Evolutionary conservation across 805 yeast genomes (phyloP), one percentile per base, ranked within the genome.

Genomic region (Novakomyces olei): DNA sequence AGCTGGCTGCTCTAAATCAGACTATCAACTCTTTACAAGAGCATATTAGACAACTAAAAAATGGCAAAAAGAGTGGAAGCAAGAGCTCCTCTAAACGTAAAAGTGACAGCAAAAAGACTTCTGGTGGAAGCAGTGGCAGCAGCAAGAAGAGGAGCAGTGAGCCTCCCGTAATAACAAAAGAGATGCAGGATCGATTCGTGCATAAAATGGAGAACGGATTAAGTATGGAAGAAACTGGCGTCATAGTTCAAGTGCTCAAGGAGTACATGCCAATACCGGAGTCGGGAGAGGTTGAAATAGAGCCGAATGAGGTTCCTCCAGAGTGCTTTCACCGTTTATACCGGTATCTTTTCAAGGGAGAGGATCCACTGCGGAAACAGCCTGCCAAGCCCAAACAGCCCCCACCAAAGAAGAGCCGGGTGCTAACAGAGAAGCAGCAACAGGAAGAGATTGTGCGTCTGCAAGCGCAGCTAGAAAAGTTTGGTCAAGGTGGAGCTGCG

Each of bases 121-220:
- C 33, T 30, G 19, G 15, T 12, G 19, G 25, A 3, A 14, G 26
- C 9, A 19, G 27, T 23, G 14, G 26, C 23, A 14, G 27, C n/a
- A 14, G 17, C 7, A 14, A 14, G 36, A 34, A 39, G 38, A 36
- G 19, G 37, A 37, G 30, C 33, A 17, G 16, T 14, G 16, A 34
- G 32, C 18, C 29, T 24, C 26, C 27, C 34, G 5, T 27, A 22
- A 7, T 25, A 37, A 9, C 94, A 0, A 88, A 79, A 49, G 96
- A 83, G 47, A 85, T 85, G 96, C 88, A 88, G 65, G 78, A 79
- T 49, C 88, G 80, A 50, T 72, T 88, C 37, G 69, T 81, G 35
- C 95, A 81, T 47, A 72, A 72, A 42, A 83, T 88, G 49, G 71
- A 73, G 33, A 71, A 69, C 37, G 55, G 72, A 40, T 67, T 80